Evolutionary conservation across 257 asterid genomes (phyloP), one percentile per base, ranked within the genome.

Genomic region (Coffea canephora): DNA sequence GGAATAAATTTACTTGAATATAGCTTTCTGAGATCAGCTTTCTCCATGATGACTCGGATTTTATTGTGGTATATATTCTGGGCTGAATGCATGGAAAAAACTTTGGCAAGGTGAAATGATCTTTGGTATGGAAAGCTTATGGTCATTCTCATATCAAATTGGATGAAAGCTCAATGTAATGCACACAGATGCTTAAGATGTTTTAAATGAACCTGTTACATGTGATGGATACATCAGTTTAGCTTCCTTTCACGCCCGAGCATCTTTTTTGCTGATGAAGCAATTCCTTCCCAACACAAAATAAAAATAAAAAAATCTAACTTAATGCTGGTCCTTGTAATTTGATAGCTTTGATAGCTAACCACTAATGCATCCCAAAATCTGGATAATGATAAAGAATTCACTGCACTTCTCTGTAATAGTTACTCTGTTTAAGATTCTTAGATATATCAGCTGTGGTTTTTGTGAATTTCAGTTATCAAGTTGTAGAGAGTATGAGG

Each of bases 401-500:
- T 21, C 34, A 23, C 34, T 18, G 21, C 5, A 15, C 71, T 25
- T 27, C 19, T 66, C 31, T 66, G 14, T 27, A 66, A 67, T 34
- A 14, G 71, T 67, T 67, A 8, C 36, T 13, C 23, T 16, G 10
- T 31, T 43, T 15, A 36, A 68, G 50, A 69, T 69, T 39, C 18
- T 41, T 41, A 41, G 6, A 45, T 8, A 23, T 70, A 7, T 41
- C 18, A 31, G 13, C 10, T 39, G 48, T 31, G 69, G 34, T 71
- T 54, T 72, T 36, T 82, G 74, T 80, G 65, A 61, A 81, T 34
- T 66, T 43, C 87, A 95, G 98, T 87, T 95, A 95, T 78, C 99
- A 93, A 82, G 97, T 87, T n/a, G 96, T 95, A 82, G 99, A 93
- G 93, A 95, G 88, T 84, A 91, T 95, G 99, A 95, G 99, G 87